Evolutionary conservation across 257 asterid genomes (phyloP).

Genomic region (Echites panduratus): DNA sequence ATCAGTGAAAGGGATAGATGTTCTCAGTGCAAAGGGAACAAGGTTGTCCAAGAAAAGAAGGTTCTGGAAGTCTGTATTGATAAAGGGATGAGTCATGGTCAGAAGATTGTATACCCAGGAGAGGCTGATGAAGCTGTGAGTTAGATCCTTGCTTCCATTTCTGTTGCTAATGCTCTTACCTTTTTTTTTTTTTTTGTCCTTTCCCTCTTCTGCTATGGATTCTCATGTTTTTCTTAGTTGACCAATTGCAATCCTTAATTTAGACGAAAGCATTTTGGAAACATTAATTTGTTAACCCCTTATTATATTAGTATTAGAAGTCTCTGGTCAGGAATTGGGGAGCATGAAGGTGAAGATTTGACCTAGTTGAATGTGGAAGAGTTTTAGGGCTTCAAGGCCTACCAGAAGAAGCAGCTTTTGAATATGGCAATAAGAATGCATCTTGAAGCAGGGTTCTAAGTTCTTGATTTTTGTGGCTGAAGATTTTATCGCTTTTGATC

Average conservation of each 20-base stretch:
- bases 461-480: neutral
- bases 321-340: neutral
- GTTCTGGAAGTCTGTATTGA: slow-evolving; percentile 21
- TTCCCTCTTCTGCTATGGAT: neutral
- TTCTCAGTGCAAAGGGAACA: slow-evolving; percentile 21
- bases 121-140: slow-evolving; percentile 30
- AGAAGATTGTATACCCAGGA: slow-evolving; percentile 21
- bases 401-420: neutral
- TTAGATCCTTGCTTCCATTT: neutral
- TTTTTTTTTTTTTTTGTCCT: neutral
- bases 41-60: slow-evolving; percentile 23
- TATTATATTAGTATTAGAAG: neutral
- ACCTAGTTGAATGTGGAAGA: neutral
- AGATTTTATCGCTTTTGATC: neutral
- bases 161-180: neutral
- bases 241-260: neutral
- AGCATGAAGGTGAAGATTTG: neutral
- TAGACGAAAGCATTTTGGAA: neutral
- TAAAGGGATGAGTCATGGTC: slow-evolving; percentile 22
- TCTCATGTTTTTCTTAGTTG: neutral
- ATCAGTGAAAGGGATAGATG: slow-evolving; percentile 20
- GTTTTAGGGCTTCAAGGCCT: neutral
- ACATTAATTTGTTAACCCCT: neutral
- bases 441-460: neutral
- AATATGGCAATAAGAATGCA: neutral